Percentiles rank a stretch among this genome's conserved stretches.
Conservation (phyloP, 1,139 yeast species). For the Diutina catenulata region DNA sequence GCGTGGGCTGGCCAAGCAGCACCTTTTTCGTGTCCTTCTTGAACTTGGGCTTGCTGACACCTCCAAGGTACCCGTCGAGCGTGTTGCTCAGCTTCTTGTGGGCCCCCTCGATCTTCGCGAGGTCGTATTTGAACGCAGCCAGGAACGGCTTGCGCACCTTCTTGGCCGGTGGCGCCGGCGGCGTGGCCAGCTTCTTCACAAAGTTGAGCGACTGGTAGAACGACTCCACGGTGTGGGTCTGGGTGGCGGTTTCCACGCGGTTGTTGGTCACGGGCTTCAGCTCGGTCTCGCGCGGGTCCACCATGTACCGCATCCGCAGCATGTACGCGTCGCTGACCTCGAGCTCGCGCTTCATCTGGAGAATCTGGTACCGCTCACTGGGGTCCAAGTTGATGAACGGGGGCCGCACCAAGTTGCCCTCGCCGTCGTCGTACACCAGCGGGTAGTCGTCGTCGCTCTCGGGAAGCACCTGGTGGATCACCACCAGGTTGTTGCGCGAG, state of each 20-base stretch:
- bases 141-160: not conserved
- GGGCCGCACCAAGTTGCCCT: slow-evolving; percentile 31
- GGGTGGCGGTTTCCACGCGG: slow-evolving; percentile 31
- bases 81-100: not conserved
- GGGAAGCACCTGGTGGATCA: not conserved
- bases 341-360: slow-evolving; percentile 27
- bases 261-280: slow-evolving; percentile 11
- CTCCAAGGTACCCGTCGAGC: slow-evolving; percentile 2
- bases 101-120: not conserved
- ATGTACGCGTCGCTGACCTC: slow-evolving; percentile 25
- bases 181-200: not conserved
- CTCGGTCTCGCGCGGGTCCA: slow-evolving; percentile 30
- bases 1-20: not conserved
- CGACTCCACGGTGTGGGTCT: slow-evolving; percentile 24
- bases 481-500: not conserved
- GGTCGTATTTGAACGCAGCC: not conserved
- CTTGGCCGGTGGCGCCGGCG: not conserved
- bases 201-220: slow-evolving; percentile 18
- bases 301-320: slow-evolving; percentile 25
- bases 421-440: slow-evolving; percentile 15
- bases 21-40: not conserved
- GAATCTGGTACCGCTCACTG: slow-evolving; percentile 29
- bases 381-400: slow-evolving; percentile 38
- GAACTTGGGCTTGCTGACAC: slow-evolving; percentile 1
- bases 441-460: not conserved